Conservation (phyloP, 2,329 filamentous ascomycete genomes). For the Fusarium nodosum region DNA sequence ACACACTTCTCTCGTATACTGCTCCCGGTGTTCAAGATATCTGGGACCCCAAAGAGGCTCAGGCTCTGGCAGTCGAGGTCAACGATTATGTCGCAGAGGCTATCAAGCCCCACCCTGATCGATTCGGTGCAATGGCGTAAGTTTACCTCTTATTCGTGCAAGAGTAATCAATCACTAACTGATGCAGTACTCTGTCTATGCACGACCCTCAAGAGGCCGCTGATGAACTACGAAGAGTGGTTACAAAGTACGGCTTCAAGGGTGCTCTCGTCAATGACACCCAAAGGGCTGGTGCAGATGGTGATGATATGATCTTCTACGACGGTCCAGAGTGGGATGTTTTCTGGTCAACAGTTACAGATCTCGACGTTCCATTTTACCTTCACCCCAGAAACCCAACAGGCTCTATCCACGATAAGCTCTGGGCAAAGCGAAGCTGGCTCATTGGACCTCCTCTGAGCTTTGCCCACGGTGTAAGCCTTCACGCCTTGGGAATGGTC, state of each 20-base stretch:
- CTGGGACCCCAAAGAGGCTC: conserved; percentile 58
- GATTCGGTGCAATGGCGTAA: conserved; percentile 63
- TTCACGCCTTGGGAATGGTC: conserved; percentile 68
- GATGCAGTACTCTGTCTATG: conserved; percentile 62
- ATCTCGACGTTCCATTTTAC: conserved; percentile 75
- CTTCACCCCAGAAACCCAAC: conserved; percentile 72
- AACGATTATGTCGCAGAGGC: conserved; percentile 58
- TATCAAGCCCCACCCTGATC: conserved; percentile 57
- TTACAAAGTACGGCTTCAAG: conserved; percentile 71
- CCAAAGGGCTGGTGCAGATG: conserved; percentile 69
- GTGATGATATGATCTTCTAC: conserved; percentile 74
- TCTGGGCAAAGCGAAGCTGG: conserved; percentile 71
- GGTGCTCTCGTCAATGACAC: conserved; percentile 73
- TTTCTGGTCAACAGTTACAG: conserved; percentile 70
- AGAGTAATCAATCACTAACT: neutral
- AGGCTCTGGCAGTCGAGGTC: conserved; percentile 58
- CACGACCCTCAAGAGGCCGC: conserved; percentile 66
- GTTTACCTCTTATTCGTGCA: neutral
- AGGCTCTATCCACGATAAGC: conserved; percentile 68
- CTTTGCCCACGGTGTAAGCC: conserved; percentile 70
- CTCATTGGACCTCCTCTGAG: conserved; percentile 71
- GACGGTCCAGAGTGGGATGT: conserved; percentile 71
- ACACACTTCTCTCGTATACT: conserved; percentile 64
- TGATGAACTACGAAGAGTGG: conserved; percentile 65
- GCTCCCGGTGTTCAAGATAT: conserved; percentile 64